These are phyloP conservation scores for Smithsoniella earleae DNA, from an alignment of 163 green algal genomes.

Conservation along the genomic window DNA sequence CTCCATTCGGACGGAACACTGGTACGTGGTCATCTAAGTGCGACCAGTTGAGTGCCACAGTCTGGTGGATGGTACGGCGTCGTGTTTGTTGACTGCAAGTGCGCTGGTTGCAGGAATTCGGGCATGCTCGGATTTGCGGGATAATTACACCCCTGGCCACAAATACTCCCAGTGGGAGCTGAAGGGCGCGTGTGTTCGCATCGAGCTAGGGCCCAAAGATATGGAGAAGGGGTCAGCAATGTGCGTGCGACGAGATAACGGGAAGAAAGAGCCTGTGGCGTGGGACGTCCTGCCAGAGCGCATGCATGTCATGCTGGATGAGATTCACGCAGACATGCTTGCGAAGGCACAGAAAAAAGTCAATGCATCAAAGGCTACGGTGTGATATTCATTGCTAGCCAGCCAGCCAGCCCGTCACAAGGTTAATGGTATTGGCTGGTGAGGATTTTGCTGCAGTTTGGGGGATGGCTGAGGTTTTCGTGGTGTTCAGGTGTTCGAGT, in stretches of 20 bases:
- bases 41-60: too few species aligned
- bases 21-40: too few species aligned
- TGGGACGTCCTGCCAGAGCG: conserved; percentile 62
- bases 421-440: background rate
- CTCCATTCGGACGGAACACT: too few species aligned
- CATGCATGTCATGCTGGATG: conserved; percentile 66
- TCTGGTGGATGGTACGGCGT: too few species aligned
- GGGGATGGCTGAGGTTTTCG: background rate
- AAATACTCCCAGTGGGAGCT: conserved; percentile 99
- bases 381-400: conserved; percentile 26
- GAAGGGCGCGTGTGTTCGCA: conserved; percentile 85
- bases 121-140: conserved; percentile 63
- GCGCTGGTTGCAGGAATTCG: conserved; percentile 63
- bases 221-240: conserved; percentile 73
- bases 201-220: conserved; percentile 90
- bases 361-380: conserved; percentile 56
- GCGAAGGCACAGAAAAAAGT: conserved; percentile 45
- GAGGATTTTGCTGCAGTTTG: background rate
- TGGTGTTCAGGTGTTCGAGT: background rate
- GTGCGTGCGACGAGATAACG: conserved; percentile 79
- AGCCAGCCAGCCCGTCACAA: background rate
- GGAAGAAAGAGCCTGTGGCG: conserved; percentile 70
- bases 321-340: conserved; percentile 74
- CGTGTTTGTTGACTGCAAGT: too few species aligned
- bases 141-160: conserved; percentile 90